Evolutionary conservation across 257 asterid species (phyloP), one percentile per base, ranked within the genome.

Genomic region (Pogostemon cablin): DNA sequence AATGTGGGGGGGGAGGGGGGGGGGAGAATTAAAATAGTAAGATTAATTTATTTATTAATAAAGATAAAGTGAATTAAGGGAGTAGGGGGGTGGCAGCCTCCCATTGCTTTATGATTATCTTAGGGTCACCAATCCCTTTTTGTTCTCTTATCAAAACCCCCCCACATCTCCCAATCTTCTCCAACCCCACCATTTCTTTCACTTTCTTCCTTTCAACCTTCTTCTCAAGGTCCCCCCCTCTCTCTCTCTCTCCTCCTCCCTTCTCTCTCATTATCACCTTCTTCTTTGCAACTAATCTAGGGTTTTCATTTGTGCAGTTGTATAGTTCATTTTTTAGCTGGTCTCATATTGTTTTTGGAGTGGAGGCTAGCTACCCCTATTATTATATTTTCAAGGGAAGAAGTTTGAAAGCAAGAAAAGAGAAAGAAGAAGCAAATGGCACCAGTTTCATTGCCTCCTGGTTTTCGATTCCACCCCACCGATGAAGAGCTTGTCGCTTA

Each of bases 401-500:
- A 58, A 65, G 77, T 20, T 71, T 65, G 61, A 53, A 42, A 52
- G 59, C 2, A 74, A 61, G 61, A 69, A 40, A 59, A 76, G 10
- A 10, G 17, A 38, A 4, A 59, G 42, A 9, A 11, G 32, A 37
- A 4, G 66, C 25, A 69, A 56, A 91, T 95, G 99, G 82, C 99
- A 34, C 96, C 98, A 5, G 93, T 95, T 72, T 91, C 99, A 44
- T 74, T 95, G 85, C 99, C 99, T 15, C 99, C 98, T 0, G 99
- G 99, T 11, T 93, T 93, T 65, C 82, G 99, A n/a, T 93, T 93
- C 69, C 99, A 93, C 76, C 99, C 99, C 7, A 95, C 99, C 0
- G 99, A 95, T 5, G 99, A 91, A 53, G 99, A 95, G 79, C 97
- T 95, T 3, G 99, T 95, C 15, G 96, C 98, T 0, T 95, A 95